Evolutionary conservation across 306 rosid genomes (phyloP), one percentile per base, ranked within the genome.

Genomic region (Corylus avellana): DNA sequence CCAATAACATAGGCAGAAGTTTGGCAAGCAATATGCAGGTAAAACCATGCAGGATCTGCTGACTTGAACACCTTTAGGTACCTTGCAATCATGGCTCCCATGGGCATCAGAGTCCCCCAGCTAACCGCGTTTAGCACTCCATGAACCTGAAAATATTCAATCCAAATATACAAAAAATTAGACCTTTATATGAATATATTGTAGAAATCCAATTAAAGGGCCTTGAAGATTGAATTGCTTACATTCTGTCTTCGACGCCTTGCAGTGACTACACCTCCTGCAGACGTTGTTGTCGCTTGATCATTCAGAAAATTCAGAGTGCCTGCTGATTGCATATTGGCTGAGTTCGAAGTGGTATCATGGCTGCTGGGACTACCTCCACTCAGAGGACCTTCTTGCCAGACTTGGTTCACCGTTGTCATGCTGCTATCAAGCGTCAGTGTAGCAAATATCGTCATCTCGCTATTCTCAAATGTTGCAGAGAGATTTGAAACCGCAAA

Each of bases 1-100:
- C 99, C 99, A 59, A 95, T 42, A 18, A 88, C 81, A 57, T 95
- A 93, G 3, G 99, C 98, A 67, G 98, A 84, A 68, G 93, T 80
- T 79, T 95, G 99, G 84, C 99, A 95, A 27, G 92, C 83, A 12
- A 91, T 90, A 68, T 95, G 99, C 77, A 95, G 93, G 81, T 95
- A 95, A 84, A 95, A 93, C 99, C 99, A 95, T 0, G 98, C 99
- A 32, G 99, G 99, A 81, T 95, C 98, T 72, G 97, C 98, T 25
- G 93, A 87, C 67, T 88, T 86, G 86, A 92, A 90, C 75, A 88
- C 91, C 90, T 70, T 94, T 91, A 94, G 68, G 77, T 94, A 90
- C 85, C 98, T 90, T 27, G 97, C 97, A 62, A 92, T 81, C 73
- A 90, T 58, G 20, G 90, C 98, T 76, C 98, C 97, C 10, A 85